Evolutionary conservation across 768 basidiomycete genomes (phyloP).

Genomic region (Tylopilus vinaceipallidus): DNA sequence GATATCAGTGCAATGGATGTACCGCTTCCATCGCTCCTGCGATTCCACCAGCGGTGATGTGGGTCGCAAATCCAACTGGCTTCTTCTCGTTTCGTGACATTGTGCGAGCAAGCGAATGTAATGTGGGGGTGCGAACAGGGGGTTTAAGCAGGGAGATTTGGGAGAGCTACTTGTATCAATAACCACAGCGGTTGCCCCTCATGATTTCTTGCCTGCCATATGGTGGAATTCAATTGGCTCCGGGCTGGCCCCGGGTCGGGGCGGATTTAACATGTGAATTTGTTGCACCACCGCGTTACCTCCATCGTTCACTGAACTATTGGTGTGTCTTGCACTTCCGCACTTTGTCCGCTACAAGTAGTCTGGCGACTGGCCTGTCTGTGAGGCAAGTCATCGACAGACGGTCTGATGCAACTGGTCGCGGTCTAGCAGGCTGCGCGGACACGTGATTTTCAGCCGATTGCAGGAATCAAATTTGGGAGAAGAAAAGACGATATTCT

Average conservation of each 20-base stretch:
- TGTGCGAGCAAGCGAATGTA: neutral
- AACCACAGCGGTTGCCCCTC: no score
- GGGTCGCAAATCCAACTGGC: constrained; percentile 81
- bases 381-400: no score
- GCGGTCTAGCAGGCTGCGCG: no score
- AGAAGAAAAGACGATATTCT: no score
- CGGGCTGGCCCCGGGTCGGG: neutral
- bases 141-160: neutral
- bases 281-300: constrained; percentile 22
- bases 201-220: constrained; percentile 16
- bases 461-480: no score
- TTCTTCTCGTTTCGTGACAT: constrained; percentile 68
- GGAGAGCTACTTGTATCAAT: neutral
- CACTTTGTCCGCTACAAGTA: constrained; percentile 26
- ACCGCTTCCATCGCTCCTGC: constrained; percentile 95
- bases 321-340: neutral
- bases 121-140: neutral
- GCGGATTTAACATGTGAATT: constrained; percentile 36
- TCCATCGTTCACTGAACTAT: neutral
- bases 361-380: no score
- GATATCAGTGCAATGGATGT: constrained; percentile 22
- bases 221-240: no score
- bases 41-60: constrained; percentile 91
- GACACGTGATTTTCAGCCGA: no score
- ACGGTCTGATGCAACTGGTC: no score